phyloP scores from a whole-genome alignment of 371 early-diverging fungal species.

The Rhizopus delemar region DNA sequence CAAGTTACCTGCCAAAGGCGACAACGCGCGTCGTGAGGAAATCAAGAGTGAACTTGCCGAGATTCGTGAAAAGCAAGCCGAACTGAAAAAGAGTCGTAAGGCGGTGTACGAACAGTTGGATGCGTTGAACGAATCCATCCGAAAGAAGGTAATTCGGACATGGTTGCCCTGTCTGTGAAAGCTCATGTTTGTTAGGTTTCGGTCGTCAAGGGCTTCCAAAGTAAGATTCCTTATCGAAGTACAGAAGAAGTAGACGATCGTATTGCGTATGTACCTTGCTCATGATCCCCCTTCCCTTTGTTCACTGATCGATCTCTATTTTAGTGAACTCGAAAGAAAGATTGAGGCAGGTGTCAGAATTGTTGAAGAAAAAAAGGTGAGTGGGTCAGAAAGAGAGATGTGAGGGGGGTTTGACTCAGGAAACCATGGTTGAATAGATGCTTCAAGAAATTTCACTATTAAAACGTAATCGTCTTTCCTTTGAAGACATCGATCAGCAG shows the following conservation, averaged over 20 bases:
- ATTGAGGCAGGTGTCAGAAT: conserved; percentile 79
- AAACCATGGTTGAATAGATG: conserved; percentile 42
- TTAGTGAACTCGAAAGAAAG: conserved; percentile 73
- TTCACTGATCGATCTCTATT: neutral
- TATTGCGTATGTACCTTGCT: conserved; percentile 58
- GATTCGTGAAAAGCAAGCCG: conserved; percentile 63
- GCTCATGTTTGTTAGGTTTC: conserved; percentile 17
- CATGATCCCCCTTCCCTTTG: too few relatives aligned
- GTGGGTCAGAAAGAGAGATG: neutral
- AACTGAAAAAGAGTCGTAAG: conserved; percentile 56
- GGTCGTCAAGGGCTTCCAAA: conserved; percentile 55
- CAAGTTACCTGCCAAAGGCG: conserved; percentile 40
- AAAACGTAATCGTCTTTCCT: conserved; percentile 76
- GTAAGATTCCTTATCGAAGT: conserved; percentile 79
- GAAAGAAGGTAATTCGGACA: conserved; percentile 63
- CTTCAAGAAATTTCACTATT: conserved; percentile 79
- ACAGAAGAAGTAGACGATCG: conserved; percentile 77
- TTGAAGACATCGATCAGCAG: conserved; percentile 69
- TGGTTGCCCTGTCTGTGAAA: neutral
- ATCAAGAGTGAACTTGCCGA: conserved; percentile 64
- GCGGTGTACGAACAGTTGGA: conserved; percentile 67
- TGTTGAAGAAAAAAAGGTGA: conserved; percentile 82
- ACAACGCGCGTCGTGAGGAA: conserved; percentile 54
- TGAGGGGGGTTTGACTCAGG: conserved; percentile 21
- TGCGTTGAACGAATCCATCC: conserved; percentile 65